Evolutionary conservation across 2,329 filamentous ascomycete species (phyloP).

Genomic region (Talaromyces verruculosus): DNA sequence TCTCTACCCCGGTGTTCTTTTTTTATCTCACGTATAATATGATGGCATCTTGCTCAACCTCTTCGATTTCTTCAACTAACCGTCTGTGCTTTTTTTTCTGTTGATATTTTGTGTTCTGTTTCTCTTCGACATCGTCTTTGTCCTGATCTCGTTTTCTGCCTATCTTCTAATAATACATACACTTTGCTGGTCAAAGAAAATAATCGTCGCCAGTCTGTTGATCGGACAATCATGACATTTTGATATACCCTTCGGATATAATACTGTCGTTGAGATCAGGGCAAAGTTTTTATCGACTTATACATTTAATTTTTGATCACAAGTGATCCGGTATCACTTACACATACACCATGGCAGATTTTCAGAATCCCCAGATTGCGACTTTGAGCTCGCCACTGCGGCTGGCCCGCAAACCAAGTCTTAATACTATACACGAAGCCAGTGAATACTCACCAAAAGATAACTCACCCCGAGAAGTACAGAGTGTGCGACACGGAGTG

Average conservation of each 20-base stretch:
- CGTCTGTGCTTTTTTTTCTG: conserved; percentile 19
- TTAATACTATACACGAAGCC: conserved; percentile 67
- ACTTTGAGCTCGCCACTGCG: conserved; percentile 55
- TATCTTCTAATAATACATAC: conserved; percentile 16
- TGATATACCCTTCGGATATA: conserved; percentile 20
- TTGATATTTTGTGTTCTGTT: conserved; percentile 28
- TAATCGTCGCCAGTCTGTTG: conserved; percentile 40
- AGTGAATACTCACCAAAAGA: conserved; percentile 30
- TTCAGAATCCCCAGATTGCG: conserved; percentile 50
- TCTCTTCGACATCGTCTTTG: conserved; percentile 27
- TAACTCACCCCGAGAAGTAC: background rate
- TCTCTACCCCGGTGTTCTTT: conserved; percentile 17
- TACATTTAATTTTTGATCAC: conserved; percentile 22
- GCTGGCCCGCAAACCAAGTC: conserved; percentile 58
- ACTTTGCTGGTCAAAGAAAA: conserved; percentile 34
- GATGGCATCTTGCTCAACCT: conserved; percentile 12
- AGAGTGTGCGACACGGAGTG: conserved; percentile 33
- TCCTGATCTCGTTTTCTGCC: conserved; percentile 22
- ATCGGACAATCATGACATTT: conserved; percentile 35
- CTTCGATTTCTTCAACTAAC: conserved; percentile 19
- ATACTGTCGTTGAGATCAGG: conserved; percentile 12
- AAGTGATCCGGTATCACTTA: conserved; percentile 33
- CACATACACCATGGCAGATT: conserved; percentile 44
- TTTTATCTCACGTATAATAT: conserved; percentile 27
- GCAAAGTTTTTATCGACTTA: conserved; percentile 11